Conservation (phyloP, 495 filamentous ascomycete species). For the Cairneyella variabilis region DNA sequence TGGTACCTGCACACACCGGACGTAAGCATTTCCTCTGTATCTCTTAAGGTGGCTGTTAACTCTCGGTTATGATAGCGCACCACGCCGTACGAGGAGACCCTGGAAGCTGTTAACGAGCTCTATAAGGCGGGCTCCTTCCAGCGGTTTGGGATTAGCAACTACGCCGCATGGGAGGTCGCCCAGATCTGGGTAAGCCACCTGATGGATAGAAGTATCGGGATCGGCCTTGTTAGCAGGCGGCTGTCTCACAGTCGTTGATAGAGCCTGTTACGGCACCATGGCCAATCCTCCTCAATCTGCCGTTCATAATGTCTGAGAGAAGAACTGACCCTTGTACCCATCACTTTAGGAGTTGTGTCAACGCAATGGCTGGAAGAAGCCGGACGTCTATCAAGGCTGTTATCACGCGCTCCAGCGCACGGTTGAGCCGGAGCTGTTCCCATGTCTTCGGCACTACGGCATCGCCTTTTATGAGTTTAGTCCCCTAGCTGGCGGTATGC, state of each 20-base stretch:
- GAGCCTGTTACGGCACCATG: too few species aligned
- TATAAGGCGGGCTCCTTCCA: slow-evolving; percentile 43
- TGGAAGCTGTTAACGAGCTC: slow-evolving; percentile 42
- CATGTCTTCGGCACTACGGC: slow-evolving; percentile 46
- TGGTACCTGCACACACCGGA: slow-evolving; percentile 51
- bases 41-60: too few species aligned
- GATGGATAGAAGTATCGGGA: too few species aligned
- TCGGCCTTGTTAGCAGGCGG: too few species aligned
- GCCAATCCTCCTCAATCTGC: too few species aligned
- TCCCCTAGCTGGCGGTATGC: slow-evolving; percentile 49
- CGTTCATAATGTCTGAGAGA: too few species aligned
- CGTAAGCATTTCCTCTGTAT: too few species aligned
- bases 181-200: slow-evolving; percentile 44
- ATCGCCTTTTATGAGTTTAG: slow-evolving; percentile 48
- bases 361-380: slow-evolving; percentile 51
- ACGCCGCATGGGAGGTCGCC: slow-evolving; percentile 44
- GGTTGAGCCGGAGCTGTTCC: slow-evolving; percentile 47
- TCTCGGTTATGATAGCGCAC: too few species aligned
- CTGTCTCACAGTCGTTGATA: too few species aligned
- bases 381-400: slow-evolving; percentile 58
- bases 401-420: slow-evolving; percentile 61
- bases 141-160: slow-evolving; percentile 46
- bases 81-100: slow-evolving; percentile 43
- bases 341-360: slow-evolving; percentile 46
- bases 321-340: too few species aligned